These are phyloP conservation scores for Neurospora sp. DNA, from an alignment of 495 filamentous ascomycete species.

Conservation along the genomic window DNA sequence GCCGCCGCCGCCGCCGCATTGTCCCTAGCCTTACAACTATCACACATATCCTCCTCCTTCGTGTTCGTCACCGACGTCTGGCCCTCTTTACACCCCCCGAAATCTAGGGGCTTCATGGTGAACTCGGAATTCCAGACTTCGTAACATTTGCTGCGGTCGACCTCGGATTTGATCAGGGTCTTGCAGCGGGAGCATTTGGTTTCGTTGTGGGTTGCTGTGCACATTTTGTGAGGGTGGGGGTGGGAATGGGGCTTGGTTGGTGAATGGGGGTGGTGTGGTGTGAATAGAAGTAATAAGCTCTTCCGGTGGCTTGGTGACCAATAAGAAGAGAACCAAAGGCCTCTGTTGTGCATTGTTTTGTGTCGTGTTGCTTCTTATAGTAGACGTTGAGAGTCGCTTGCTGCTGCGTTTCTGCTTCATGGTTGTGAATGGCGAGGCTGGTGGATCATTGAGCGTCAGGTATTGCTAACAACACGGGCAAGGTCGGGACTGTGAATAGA, in stretches of 20 bases:
- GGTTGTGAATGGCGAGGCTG: background rate
- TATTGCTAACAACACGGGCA: background rate
- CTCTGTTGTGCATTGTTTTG: background rate
- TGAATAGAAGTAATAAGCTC: background rate
- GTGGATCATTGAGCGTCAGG: background rate
- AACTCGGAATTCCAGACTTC: too few species aligned
- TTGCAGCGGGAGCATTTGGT: background rate
- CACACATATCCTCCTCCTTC: too few species aligned
- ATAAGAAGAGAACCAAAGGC: too few species aligned
- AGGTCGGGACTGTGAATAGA: background rate
- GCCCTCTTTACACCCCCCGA: background rate
- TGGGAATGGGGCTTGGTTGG: background rate
- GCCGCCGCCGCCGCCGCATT: too few species aligned
- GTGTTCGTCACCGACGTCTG: background rate
- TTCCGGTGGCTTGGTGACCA: background rate
- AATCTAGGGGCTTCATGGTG: too few species aligned
- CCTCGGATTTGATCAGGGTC: background rate
- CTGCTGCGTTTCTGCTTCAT: too few species aligned
- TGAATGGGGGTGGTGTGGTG: background rate
- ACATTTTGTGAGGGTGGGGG: background rate
- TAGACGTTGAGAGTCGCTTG: too few species aligned
- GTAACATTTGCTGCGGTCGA: background rate
- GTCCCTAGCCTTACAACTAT: too few species aligned
- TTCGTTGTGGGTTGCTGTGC: background rate
- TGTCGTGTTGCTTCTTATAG: background rate